Evolutionary conservation across 2,329 filamentous ascomycete species (phyloP).

Genomic region (Amylocarpus encephaloides): DNA sequence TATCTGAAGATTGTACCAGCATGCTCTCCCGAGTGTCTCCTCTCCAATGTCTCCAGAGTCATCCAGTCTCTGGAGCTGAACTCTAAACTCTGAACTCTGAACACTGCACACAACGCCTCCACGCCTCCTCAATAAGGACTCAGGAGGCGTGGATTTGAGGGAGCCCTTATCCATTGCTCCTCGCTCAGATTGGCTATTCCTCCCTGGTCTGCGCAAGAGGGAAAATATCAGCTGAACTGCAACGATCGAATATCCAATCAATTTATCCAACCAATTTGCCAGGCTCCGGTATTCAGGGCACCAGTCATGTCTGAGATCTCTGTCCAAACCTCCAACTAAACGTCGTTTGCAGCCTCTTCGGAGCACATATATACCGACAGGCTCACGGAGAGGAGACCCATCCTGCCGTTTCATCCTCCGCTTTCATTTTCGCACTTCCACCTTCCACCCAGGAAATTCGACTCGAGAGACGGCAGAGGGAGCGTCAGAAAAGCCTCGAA

Average conservation of each 20-base stretch:
- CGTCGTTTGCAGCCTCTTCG: background rate
- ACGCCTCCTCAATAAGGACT: too few relatives aligned
- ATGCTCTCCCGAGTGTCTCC: background rate
- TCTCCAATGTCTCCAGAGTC: too few relatives aligned
- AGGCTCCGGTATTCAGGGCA: background rate
- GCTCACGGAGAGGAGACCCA: background rate
- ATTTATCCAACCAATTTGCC: background rate
- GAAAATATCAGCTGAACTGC: slow-evolving; percentile 5
- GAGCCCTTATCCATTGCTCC: background rate
- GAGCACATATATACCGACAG: background rate
- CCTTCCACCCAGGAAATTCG: background rate
- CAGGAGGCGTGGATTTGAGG: too few relatives aligned
- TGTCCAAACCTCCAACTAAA: background rate
- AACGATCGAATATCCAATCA: background rate
- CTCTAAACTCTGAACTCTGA: too few relatives aligned
- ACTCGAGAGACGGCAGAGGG: slow-evolving; percentile 6
- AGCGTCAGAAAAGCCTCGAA: slow-evolving; percentile 19
- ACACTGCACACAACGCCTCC: background rate
- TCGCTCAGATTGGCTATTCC: background rate
- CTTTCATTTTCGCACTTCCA: background rate
- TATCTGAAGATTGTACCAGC: slow-evolving; percentile 10
- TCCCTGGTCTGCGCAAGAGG: background rate
- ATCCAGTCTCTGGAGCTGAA: background rate
- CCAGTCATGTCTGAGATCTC: background rate
- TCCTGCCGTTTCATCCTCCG: background rate